Evolutionary conservation across 805 yeast genomes (phyloP), one percentile per base, ranked within the genome.

Genomic region (Diddensiella caesifluorescens): DNA sequence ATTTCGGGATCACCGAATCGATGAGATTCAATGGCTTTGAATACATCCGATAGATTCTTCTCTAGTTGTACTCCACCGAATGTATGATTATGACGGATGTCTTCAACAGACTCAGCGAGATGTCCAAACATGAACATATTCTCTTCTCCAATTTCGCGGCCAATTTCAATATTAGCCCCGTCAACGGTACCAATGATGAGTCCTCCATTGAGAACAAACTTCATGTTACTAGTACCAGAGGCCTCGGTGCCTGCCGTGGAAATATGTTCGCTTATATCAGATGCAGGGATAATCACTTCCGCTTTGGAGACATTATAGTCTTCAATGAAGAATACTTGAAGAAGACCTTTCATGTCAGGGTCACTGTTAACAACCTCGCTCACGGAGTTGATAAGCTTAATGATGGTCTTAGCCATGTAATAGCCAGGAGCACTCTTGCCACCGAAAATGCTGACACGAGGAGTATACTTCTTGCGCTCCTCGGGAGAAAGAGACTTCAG

Each of bases 401-500:
- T 89, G 57, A 88, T 84, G 45, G 83, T 75, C 66, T 88, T 88
- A 46, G 97, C 97, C 79, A 88, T 85, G 68, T 85, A 88, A 63
- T 88, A 88, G 51, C 97, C 97, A n/a, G 97, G 97, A 7, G 97
- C 97, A 46, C 94, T 83, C 66, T 89, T 88, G 60, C 97, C 97
- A 52, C 97, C 97, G 63, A 89, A 79, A 47, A 88, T 75, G 32
- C 79, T 74, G 43, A 84, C 92, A 59, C 82, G 84, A 46, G 95
- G 80, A 45, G 77, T 74, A 61, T 73, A 78, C 56, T 76, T 74
- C 48, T 62, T 55, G 56, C 83, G 70, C 64, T 86, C 82, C 42
- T 74, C 75, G 6, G 73, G 68, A 26, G 85, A 64, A 50, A 85
- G 69, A 35, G 74, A 68, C 67, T 87, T 87, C 63, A 88, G 80